Evolutionary conservation across 768 basidiomycete genomes (phyloP), one percentile per base, ranked within the genome.

Genomic region (Inosperma sp.): DNA sequence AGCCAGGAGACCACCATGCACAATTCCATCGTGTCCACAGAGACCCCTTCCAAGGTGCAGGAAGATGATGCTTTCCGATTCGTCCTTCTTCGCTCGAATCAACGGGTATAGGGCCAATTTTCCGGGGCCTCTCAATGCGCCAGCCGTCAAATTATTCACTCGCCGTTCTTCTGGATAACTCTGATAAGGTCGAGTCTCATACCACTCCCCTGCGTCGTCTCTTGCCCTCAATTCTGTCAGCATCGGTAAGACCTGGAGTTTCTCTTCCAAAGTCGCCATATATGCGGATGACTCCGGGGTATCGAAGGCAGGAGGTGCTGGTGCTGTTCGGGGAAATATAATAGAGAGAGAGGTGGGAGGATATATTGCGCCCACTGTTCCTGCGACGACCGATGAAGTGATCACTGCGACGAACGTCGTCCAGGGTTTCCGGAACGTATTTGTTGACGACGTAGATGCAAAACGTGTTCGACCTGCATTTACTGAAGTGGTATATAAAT

Each of bases 1-100:
- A 31, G 93, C 92, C 16, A 98, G 72, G 52, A 98, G 60, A 1
- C 95, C 95, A 0, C 95, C 95, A 59, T 99, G 95, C 3, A 97
- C 72, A 54, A 99, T 93, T 0, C 95, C 95, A 67, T 95, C 93
- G 55, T 95, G 87, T 3, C 90, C 94, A 62, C 95, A 98, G 45
- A 98, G 55, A 2, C 84, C 88, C 34, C 88, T 70, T 2, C 95
- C 95, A 2, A 96, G 72, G 59, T 97, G 95, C 2, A 93, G 49
- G 52, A 96, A 71, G 5, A 82, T 73, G 22, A 82, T 62, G 8
- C 80, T 79, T 68, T 92, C 89, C 9, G 73, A 75, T 63, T 93
- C 89, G 68, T 96, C 92, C 49, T 71, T 74, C 59, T 74, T 80
- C 14, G 80, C 80, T 17, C 93, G 78, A 9, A 91, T 80, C 3